Evolutionary conservation across 805 yeast genomes (phyloP).

Genomic region (Naumovozyma castellii): DNA sequence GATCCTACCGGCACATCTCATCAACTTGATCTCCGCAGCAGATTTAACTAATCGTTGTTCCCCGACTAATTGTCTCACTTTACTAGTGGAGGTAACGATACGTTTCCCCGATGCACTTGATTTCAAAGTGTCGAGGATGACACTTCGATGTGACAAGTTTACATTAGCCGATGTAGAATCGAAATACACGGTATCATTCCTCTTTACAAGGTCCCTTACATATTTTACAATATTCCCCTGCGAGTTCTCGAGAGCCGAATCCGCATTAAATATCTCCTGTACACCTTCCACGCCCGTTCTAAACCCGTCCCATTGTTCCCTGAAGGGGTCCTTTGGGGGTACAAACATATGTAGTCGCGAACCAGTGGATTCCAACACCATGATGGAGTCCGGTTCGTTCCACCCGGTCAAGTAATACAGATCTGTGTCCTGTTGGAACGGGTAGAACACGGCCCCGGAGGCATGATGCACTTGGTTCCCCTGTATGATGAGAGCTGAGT

Average conservation of each 20-base stretch:
- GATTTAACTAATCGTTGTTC: constrained; percentile 59
- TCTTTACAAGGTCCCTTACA: constrained; percentile 40
- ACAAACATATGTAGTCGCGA: constrained; percentile 68
- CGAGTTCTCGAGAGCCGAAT: constrained; percentile 42
- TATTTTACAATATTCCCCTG: constrained; percentile 10
- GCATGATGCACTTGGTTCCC: constrained; percentile 70
- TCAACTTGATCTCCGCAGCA: constrained; percentile 59
- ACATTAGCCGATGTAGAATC: constrained; percentile 31
- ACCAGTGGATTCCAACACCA: constrained; percentile 50
- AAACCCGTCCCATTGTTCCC: constrained; percentile 93
- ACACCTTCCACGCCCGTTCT: constrained; percentile 84
- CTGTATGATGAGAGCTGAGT: constrained; percentile 56
- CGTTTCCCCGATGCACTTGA: background rate
- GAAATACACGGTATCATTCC: constrained; percentile 42
- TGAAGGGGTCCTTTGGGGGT: constrained; percentile 66
- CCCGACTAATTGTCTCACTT: constrained; percentile 16
- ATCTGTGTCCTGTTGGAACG: constrained; percentile 88
- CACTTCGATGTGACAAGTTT: background rate
- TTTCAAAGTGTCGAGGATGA: background rate
- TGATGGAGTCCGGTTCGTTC: constrained; percentile 78
- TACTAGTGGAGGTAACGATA: constrained; percentile 2
- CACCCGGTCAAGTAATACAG: constrained; percentile 83
- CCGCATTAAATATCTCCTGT: constrained; percentile 78
- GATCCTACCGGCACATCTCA: constrained; percentile 76
- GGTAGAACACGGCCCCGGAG: constrained; percentile 84